Conservation (phyloP, 2,329 filamentous ascomycete species). For the Penicillium olsonii region DNA sequence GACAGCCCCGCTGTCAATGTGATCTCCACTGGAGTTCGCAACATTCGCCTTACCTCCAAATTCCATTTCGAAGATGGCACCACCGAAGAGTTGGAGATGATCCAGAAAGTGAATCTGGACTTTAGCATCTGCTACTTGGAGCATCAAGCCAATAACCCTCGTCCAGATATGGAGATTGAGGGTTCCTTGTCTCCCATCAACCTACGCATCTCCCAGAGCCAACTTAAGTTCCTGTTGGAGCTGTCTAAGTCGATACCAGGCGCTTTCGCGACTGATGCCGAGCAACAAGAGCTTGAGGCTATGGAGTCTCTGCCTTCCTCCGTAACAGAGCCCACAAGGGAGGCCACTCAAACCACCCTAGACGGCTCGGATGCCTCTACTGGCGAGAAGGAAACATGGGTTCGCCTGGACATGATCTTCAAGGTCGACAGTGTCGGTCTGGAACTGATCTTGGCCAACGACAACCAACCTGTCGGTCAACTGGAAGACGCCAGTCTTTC, state of each 20-base stretch:
- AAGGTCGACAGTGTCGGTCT: slow-evolving; percentile 83
- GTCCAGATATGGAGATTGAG: slow-evolving; percentile 89
- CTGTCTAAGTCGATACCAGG: slow-evolving; percentile 84
- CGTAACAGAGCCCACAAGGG: slow-evolving; percentile 53
- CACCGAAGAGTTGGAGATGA: slow-evolving; percentile 88
- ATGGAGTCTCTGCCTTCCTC: slow-evolving; percentile 69
- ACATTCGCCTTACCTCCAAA: slow-evolving; percentile 85
- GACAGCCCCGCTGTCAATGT: slow-evolving; percentile 79
- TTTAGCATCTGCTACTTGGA: slow-evolving; percentile 93
- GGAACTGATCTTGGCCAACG: slow-evolving; percentile 77
- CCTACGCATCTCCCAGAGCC: slow-evolving; percentile 82
- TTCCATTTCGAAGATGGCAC: slow-evolving; percentile 74
- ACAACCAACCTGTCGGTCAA: slow-evolving; percentile 75
- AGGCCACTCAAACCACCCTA: slow-evolving; percentile 52
- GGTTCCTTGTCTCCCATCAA: slow-evolving; percentile 94
- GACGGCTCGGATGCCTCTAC: slow-evolving; percentile 61
- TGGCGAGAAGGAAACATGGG: slow-evolving; percentile 69
- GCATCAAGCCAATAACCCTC: slow-evolving; percentile 72
- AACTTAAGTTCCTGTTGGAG: slow-evolving; percentile 85
- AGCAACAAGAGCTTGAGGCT: slow-evolving; percentile 71
- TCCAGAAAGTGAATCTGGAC: slow-evolving; percentile 92
- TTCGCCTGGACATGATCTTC: slow-evolving; percentile 89
- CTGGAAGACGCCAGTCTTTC: slow-evolving; percentile 80
- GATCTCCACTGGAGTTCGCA: slow-evolving; percentile 84
- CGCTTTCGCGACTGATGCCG: slow-evolving; percentile 75